Evolutionary conservation across 208 protist species (phyloP), one percentile per base, ranked within the genome.

Genomic region (Sergeia podlipaevii): DNA sequence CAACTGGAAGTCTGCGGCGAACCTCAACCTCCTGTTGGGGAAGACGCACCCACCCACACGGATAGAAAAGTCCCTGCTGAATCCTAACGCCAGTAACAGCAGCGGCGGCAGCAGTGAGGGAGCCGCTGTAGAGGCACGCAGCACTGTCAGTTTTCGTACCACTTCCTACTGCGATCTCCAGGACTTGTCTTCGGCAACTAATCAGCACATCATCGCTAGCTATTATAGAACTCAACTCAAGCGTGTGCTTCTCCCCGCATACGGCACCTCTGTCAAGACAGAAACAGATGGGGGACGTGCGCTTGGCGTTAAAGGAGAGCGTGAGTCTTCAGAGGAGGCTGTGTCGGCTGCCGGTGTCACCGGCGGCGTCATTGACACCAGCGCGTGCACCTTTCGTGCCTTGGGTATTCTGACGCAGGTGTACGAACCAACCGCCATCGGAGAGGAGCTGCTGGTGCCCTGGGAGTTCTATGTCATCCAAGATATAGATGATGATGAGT

Each of bases 401-500:
- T 11, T 83, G 0, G 87, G 87, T 21, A 86, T 94, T 61, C 56
- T 94, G n/a, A 91, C 87, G 7, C 72, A 89, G 50, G 66, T 74
- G 42, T 71, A 66, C 13, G 70, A 83, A 26, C 61, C 76, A 10
- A 58, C 60, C 11, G 65, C 64, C 10, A 64, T 76, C 20, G 60
- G 47, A 1, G 56, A 64, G 0, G 57, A 72, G 37, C 65, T 70
- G 47, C 56, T 69, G 21, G 52, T 71, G 43, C 87, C 87, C 57
- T 94, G 87, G 87, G 87, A 94, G 57, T 85, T 94, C 37, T 83
- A 76, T 63, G 65, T 80, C 4, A 84, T 94, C 13, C 51, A 49
- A 8, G 69, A 91, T 71, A 5, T 81, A 8, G 60, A 83, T 18
- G 81, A 91, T 53, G 83, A 91, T 8, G 67, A 58, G 4, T 39